Conservation (phyloP, 2,329 filamentous ascomycete genomes). For the Lasiodiplodia sp. region DNA sequence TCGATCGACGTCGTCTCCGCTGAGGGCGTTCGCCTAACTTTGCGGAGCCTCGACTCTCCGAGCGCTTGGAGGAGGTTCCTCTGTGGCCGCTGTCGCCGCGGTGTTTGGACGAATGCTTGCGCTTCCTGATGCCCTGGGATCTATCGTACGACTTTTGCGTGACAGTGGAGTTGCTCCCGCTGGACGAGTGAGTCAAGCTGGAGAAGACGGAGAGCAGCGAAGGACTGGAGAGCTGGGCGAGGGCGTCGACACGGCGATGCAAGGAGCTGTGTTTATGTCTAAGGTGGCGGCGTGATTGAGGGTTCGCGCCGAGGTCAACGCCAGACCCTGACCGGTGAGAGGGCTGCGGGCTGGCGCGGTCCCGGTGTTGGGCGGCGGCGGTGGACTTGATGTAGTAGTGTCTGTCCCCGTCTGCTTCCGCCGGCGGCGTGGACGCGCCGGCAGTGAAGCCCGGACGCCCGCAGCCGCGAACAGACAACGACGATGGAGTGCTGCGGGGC, state of each 20-base stretch:
- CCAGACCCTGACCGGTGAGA: conserved; percentile 20
- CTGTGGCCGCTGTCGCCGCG: conserved; percentile 34
- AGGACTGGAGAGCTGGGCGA: conserved; percentile 46
- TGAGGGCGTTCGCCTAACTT: conserved; percentile 24
- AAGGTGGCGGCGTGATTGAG: conserved; percentile 1
- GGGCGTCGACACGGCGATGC: conserved; percentile 42
- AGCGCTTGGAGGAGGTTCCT: conserved; percentile 22
- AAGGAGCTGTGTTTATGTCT: conserved; percentile 43
- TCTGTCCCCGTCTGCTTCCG: conserved; percentile 7
- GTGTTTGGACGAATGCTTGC: conserved; percentile 33
- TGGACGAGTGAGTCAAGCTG: conserved; percentile 51
- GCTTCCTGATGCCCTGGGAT: conserved; percentile 35
- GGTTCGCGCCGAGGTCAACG: conserved; percentile 6
- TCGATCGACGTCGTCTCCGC: conserved; percentile 19
- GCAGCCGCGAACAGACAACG: conserved; percentile 16
- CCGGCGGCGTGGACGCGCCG: conserved; percentile 7
- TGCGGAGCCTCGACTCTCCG: conserved; percentile 27
- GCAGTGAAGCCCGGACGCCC: conserved; percentile 2
- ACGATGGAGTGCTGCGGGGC: conserved; percentile 13
- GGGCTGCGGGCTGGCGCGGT: conserved; percentile 13
- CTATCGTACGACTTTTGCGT: conserved; percentile 51
- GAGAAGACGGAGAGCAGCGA: conserved; percentile 54
- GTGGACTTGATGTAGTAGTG: conserved; percentile 13
- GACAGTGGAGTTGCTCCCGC: conserved; percentile 56
- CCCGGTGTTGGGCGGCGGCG: conserved; percentile 17